Evolutionary conservation across 257 asterid species (phyloP).

Genomic region (Penstemon barbatus): DNA sequence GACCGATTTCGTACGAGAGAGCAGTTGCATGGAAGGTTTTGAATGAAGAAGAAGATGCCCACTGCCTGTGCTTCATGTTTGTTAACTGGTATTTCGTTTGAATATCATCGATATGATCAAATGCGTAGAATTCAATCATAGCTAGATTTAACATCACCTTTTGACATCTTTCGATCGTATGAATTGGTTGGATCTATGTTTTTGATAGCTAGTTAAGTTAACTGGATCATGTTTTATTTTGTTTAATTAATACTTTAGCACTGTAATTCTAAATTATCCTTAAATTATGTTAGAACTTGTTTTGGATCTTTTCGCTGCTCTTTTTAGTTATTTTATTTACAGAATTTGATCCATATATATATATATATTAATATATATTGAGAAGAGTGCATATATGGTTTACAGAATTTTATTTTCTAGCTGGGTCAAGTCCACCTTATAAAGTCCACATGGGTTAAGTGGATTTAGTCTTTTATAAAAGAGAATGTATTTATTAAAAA

Average conservation of each 20-base stretch:
- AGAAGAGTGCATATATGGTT: no score
- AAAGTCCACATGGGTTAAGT: no score
- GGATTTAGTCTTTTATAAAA: no score
- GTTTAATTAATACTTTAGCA: conserved; percentile 25
- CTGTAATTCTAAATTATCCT: conserved; percentile 24
- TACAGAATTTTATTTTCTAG: no score
- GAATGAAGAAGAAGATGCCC: conserved; percentile 81
- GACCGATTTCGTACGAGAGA: conserved; percentile 84
- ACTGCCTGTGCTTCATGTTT: conserved; percentile 88
- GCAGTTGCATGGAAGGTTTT: conserved; percentile 96
- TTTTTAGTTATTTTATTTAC: not conserved
- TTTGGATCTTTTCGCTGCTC: not conserved
- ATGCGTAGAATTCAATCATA: not conserved
- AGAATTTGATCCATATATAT: no score
- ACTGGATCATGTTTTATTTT: conserved; percentile 17
- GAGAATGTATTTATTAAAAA: no score
- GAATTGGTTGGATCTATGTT: not conserved
- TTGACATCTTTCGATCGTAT: conserved; percentile 24
- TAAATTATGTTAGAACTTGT: conserved; percentile 10
- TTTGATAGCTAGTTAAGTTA: conserved; percentile 17
- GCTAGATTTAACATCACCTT: conserved; percentile 25
- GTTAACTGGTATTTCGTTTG: conserved; percentile 83
- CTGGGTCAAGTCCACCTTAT: no score
- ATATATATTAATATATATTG: no score
- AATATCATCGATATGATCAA: not conserved